Base-by-base conservation (phyloP, 2,329 filamentous ascomycete species). In the Shiraia sp. region DNA sequence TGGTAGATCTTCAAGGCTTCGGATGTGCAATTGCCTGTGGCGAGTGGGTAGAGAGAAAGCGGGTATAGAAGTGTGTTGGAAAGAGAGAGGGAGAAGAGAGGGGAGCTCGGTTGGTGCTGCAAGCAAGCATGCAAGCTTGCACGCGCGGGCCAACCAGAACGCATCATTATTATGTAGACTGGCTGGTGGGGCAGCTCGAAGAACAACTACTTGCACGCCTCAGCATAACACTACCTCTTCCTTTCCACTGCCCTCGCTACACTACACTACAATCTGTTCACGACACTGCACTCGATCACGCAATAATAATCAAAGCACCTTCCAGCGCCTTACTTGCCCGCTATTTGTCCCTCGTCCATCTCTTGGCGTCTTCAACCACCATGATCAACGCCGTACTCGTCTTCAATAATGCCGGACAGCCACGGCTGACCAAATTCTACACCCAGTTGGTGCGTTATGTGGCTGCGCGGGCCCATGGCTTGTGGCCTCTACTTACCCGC, bases 351-450 rank as follows among this genome's bases (percentile, higher is more conserved):
- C 10, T 7, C 15, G 10, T 23, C 4, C 6, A 8, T 17, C 25
- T 13, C 23, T 10, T 24, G 12, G 17, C 17, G 17, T 9, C 13
- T 12, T 23, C 32, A 31, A 32, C 23, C 49, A 49, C 43, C 57
- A 99, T 99, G 93, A 97, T 99, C 72, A 99, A 96, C 78, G 93
- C 95, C 23, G 92, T 99, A 49, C 79, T 99, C 55, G 92, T 99
- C 69, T 99, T 99, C 79, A 99, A 99, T 67, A 96, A 96, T 76
- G 90, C 92, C 61, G 93, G 93, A 52, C 92, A 99, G 73, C 92
- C 93, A 26, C 87, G 93, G 41, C 80, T 99, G 69, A 97, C 92
- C 60, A 97, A 97, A 65, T 99, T 99, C 78, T 99, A 99, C 71
- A 96, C 92, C 2, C 92, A 97, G 69, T 83, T 99, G 55, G 92